Evolutionary conservation across 2,329 filamentous ascomycete genomes (phyloP).

Genomic region (Fusarium buharicum): DNA sequence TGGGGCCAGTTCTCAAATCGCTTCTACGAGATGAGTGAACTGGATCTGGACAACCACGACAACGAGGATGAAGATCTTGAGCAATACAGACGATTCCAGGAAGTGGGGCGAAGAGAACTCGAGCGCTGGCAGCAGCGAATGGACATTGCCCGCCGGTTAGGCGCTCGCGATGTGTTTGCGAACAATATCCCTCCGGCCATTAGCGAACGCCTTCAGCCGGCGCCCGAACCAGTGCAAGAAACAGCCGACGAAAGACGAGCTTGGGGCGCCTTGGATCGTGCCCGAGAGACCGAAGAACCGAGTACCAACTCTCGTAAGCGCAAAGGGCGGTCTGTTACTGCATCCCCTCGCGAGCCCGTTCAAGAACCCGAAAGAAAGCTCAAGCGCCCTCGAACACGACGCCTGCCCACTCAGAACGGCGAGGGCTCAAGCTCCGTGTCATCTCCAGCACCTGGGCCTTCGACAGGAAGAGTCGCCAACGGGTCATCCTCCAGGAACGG

Average conservation of each 20-base stretch:
- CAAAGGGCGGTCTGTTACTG: conserved; percentile 75
- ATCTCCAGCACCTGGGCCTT: conserved; percentile 48
- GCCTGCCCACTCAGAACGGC: conserved; percentile 62
- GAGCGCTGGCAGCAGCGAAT: conserved; percentile 86
- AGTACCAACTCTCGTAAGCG: conserved; percentile 73
- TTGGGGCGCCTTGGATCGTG: conserved; percentile 91
- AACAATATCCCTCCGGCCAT: conserved; percentile 67
- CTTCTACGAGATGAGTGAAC: conserved; percentile 66
- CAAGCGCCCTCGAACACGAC: conserved; percentile 85
- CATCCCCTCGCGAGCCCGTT: conserved; percentile 74
- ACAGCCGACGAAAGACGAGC: conserved; percentile 83
- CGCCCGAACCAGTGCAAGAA: conserved; percentile 69
- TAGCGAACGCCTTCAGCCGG: conserved; percentile 69
- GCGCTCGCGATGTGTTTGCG: conserved; percentile 77
- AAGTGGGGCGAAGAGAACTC: conserved; percentile 67
- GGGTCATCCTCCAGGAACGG: conserved; percentile 42
- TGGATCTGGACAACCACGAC: conserved; percentile 56
- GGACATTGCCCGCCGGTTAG: conserved; percentile 81
- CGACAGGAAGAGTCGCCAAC: conserved; percentile 37
- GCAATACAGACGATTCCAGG: conserved; percentile 64
- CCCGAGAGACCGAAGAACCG: conserved; percentile 72
- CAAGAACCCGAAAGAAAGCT: conserved; percentile 83
- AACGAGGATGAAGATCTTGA: conserved; percentile 77
- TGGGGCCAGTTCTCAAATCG: conserved; percentile 74
- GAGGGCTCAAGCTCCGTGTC: conserved; percentile 59